Evolutionary conservation across 176 grass and related monocot genomes (phyloP).

Genomic region (Oryza longistaminata): DNA sequence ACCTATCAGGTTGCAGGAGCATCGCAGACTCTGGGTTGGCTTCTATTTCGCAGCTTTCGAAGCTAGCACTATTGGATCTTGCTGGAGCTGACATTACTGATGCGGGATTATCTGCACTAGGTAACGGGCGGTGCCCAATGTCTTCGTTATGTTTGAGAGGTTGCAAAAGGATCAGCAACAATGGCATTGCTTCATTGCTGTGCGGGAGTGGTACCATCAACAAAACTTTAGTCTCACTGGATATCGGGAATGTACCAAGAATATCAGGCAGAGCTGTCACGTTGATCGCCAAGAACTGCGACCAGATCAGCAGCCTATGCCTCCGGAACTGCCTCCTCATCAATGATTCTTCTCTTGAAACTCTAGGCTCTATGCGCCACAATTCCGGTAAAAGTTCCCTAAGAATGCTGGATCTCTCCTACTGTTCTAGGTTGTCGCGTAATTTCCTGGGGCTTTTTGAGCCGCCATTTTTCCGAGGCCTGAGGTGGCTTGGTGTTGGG

Average conservation of each 20-base stretch:
- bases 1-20: constrained; percentile 84
- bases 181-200: constrained; percentile 69
- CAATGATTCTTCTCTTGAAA: constrained; percentile 58
- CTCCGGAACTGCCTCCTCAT: constrained; percentile 71
- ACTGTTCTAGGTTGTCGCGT: constrained; percentile 64
- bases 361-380: constrained; percentile 51
- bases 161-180: constrained; percentile 81
- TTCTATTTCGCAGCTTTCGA: constrained; percentile 73
- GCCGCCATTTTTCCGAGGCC: constrained; percentile 67
- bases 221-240: constrained; percentile 58
- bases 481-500: constrained; percentile 89
- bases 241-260: constrained; percentile 69
- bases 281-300: constrained; percentile 60
- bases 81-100: constrained; percentile 86
- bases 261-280: constrained; percentile 66
- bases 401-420: constrained; percentile 81
- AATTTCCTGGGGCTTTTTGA: constrained; percentile 57
- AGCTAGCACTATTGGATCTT: constrained; percentile 73
- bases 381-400: constrained; percentile 52
- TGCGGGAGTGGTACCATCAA: constrained; percentile 58
- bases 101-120: constrained; percentile 68
- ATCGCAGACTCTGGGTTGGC: constrained; percentile 74
- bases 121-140: constrained; percentile 58
- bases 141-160: constrained; percentile 75
- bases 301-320: constrained; percentile 58